phyloP scores from a whole-genome alignment of 2,329 filamentous ascomycete species.

The Colletotrichum higginsianum region DNA sequence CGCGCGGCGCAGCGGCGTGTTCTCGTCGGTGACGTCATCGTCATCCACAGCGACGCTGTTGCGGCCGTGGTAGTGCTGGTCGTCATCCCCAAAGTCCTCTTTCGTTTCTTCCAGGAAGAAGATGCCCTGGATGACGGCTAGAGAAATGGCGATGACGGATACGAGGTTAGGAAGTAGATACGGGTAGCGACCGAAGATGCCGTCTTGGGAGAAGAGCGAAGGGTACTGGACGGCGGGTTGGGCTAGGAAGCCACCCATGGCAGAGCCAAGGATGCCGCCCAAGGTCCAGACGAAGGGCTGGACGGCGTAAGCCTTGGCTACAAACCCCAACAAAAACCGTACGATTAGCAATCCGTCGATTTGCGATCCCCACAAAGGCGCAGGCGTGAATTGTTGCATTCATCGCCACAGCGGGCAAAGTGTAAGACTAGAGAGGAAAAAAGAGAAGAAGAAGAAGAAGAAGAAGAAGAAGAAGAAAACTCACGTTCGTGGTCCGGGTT shows the following conservation, averaged over 20 bases:
- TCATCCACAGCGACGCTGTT: slow-evolving; percentile 45
- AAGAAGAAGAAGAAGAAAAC: slow-evolving; percentile 13
- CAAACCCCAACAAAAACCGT: background rate
- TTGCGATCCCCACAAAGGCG: background rate
- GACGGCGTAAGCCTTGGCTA: slow-evolving; percentile 53
- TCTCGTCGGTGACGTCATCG: slow-evolving; percentile 48
- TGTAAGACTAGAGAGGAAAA: background rate
- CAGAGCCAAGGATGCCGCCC: slow-evolving; percentile 54
- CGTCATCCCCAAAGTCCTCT: slow-evolving; percentile 45
- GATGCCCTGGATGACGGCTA: slow-evolving; percentile 76
- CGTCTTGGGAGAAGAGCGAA: slow-evolving; percentile 54
- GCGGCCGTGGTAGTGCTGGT: slow-evolving; percentile 28
- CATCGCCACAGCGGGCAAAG: no score
- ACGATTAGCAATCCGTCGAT: slow-evolving; percentile 13
- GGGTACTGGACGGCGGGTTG: slow-evolving; percentile 54
- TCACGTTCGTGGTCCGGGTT: slow-evolving; percentile 57
- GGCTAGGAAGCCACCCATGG: slow-evolving; percentile 56
- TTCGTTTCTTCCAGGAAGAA: slow-evolving; percentile 71
- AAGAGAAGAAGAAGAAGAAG: no score
- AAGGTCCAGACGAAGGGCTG: slow-evolving; percentile 57
- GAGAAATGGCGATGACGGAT: slow-evolving; percentile 73
- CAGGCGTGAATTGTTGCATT: background rate
- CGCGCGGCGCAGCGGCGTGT: slow-evolving; percentile 45
- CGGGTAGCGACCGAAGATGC: slow-evolving; percentile 73
- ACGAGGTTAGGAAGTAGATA: slow-evolving; percentile 72